Evolutionary conservation across 2,329 filamentous ascomycete species (phyloP).

Genomic region (Fusarium sp.): DNA sequence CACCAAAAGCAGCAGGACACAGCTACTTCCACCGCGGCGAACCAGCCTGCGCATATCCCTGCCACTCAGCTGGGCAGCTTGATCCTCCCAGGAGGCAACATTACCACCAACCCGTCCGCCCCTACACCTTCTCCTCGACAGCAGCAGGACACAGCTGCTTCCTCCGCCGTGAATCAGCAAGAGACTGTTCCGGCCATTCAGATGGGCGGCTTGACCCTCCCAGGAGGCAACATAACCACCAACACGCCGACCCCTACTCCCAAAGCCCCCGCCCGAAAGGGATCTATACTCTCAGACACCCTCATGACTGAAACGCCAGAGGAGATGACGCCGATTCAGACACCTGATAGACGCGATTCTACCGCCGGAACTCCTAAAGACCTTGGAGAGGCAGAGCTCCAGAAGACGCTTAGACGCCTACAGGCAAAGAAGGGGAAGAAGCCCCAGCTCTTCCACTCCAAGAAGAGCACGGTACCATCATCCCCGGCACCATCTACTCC

Average conservation of each 20-base stretch:
- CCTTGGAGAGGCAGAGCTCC: not conserved
- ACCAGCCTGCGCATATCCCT: not conserved
- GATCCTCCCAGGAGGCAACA: slow-evolving; percentile 1
- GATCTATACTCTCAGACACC: not conserved
- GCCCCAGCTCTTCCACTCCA: slow-evolving; percentile 5
- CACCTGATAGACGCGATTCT: not conserved
- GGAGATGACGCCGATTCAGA: not conserved
- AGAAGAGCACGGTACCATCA: not conserved
- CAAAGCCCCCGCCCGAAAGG: not conserved
- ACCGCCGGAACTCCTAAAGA: not conserved
- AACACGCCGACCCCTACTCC: not conserved
- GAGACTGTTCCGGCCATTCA: not conserved
- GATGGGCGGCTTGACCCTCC: not conserved
- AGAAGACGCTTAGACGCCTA: not conserved
- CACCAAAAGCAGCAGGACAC: not conserved
- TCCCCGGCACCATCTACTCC: not conserved
- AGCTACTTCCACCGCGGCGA: not conserved
- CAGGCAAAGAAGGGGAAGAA: not conserved
- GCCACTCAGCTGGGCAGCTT: slow-evolving; percentile 2
- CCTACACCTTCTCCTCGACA: not conserved
- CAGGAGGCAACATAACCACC: not conserved
- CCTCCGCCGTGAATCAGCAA: not conserved
- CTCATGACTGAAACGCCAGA: not conserved
- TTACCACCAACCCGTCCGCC: not conserved
- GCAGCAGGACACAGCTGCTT: not conserved